A percentile compares a stretch with the other conserved stretches of the same genome.
These are phyloP conservation scores for Ilex paraguariensis DNA, from an alignment of 305 asterid genomes.

Conservation along the genomic window DNA sequence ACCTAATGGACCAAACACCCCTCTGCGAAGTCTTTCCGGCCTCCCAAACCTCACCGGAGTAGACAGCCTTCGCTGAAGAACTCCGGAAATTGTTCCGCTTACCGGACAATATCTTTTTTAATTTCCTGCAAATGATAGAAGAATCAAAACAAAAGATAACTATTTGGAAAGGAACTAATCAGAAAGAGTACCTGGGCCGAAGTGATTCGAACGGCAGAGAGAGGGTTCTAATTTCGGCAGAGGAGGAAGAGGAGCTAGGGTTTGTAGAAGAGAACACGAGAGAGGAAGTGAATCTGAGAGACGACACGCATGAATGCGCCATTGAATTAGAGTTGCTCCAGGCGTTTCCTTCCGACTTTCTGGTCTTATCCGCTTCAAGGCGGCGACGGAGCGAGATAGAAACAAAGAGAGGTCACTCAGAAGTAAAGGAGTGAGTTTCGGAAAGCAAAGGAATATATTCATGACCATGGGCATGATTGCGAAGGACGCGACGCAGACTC, in stretches of 20 bases:
- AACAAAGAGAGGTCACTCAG: no score
- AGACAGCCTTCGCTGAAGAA: slow-evolving; percentile 33
- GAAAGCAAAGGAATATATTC: no score
- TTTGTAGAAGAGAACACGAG: slow-evolving; percentile 21
- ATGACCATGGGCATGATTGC: no score
- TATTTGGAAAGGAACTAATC: no score
- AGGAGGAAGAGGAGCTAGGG: slow-evolving; percentile 18
- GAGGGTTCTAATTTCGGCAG: slow-evolving; percentile 7
- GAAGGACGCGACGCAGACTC: no score
- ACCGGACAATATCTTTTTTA: slow-evolving; percentile 17
- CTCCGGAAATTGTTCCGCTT: slow-evolving; percentile 7
- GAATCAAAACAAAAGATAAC: not conserved
- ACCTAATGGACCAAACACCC: slow-evolving; percentile 84
- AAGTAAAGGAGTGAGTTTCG: no score
- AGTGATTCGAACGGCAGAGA: slow-evolving; percentile 28
- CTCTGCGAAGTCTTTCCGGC: slow-evolving; percentile 33
- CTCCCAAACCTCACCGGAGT: slow-evolving; percentile 30
- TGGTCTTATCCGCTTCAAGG: no score
- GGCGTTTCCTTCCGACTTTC: not conserved
- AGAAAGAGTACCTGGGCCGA: no score
- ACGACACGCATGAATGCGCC: slow-evolving; percentile 63
- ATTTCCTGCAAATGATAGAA: slow-evolving; percentile 32
- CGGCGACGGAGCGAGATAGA: no score
- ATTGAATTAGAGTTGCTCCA: slow-evolving; percentile 12
- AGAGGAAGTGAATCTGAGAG: slow-evolving; percentile 39